Base-by-base conservation (phyloP, 345 rosid genomes). In the Salix suchowensis region DNA sequence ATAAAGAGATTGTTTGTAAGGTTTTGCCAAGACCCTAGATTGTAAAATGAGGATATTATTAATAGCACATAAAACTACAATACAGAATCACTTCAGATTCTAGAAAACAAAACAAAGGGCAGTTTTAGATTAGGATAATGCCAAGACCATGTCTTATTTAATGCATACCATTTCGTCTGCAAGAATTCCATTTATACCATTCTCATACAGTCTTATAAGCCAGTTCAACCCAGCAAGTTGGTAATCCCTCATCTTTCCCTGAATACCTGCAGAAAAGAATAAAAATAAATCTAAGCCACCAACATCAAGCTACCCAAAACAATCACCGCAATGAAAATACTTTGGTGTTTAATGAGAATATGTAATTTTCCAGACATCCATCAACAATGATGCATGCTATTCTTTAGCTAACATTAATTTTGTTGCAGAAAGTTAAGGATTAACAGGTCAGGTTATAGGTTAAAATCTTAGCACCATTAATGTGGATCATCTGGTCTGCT, bases 211-310 rank as follows among this genome's bases (percentile, higher is more conserved):
- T 52, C 97, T 84, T 74, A 93, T 94, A 74, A 94, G 97, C 99
- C 99, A 94, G 83, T 96, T 96, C 75, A 96, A 77, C 71, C 98
- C 99, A 73, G 97, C 99, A 80, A 96, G 90, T 72, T 96, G 99
- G 81, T 96, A 96, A 85, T 96, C 99, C 88, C 99, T 92, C 90
- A 94, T 83, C 86, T 92, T 96, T 76, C 99, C 99, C 77, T 91
- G 93, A 77, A 96, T 96, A 82, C 97, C 99, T 96, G 48, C 26
- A 74, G 65, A 72, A 72, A 39, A 32, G 30, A 74, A 34, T 4
- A 46, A 32, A 40, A 6, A 61, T 4, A 7, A 65, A 67, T 28
- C 13, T 68, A 42, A 68, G 64, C 42, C 28, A 68, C 72, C 32
- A 28, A 36, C 1, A 24, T 39, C 19, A 0, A 7, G 12, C 18